Evolutionary conservation across 2,329 filamentous ascomycete genomes (phyloP), one percentile per base, ranked within the genome.

Genomic region (Plenodomus biglobosus): DNA sequence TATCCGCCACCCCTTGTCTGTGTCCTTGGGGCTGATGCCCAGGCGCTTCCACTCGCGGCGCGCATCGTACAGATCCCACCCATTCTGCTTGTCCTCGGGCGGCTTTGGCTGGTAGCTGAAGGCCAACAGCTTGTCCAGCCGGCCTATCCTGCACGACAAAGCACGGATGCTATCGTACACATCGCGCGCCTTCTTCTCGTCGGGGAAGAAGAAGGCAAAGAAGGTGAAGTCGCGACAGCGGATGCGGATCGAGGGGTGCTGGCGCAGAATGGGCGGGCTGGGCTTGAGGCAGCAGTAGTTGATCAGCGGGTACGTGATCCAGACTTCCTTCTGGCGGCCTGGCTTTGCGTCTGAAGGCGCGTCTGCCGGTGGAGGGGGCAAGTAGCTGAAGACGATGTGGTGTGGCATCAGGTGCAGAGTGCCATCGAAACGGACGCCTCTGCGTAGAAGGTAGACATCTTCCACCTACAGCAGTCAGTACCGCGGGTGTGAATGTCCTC

Each of bases 231-330:
- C 94, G 48, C 92, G 88, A 68, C 92, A 91, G 44, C 91, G 86
- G 53, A 99, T 77, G 43, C 92, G 87, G 66, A 99, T 90, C 2
- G 89, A 88, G 5, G 92, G 90, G 24, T 85, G 81, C 52, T 90
- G 82, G 42, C 84, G 82, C 48, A 87, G 87, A 11, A 80, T 78
- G 6, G 83, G 79, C 16, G 88, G 86, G 39, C 86, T 85, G 21
- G 90, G 87, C 50, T 90, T 84, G 58, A 92, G 84, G 19, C 82
- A 84, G 74, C 92, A 96, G 64, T 86, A 83, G 35, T 83, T 83
- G 64, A 99, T 90, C 73, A 97, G 92, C 19, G 92, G 92, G 72
- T 92, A 99, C 15, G 94, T 92, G 46, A 97, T 90, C 89, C 92
- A 99, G 67, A 88, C 83, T 73, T 96, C 89, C 68, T 85, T 80